Evolutionary conservation across 2,329 filamentous ascomycete species (phyloP).

Genomic region (Fonsecaea pedrosoi): DNA sequence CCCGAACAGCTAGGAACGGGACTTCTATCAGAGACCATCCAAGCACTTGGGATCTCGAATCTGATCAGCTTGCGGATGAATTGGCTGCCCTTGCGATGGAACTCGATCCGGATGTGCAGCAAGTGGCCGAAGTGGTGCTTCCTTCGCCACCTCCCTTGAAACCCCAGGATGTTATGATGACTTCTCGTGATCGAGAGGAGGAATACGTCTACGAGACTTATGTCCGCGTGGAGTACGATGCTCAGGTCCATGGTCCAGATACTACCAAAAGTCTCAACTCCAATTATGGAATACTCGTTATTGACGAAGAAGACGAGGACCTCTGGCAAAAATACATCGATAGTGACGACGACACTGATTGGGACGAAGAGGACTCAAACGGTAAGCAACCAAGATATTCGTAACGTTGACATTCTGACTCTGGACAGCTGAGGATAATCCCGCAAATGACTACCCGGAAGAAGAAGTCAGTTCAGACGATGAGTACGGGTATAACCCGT

Average conservation of each 20-base stretch:
- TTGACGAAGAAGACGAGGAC: slow-evolving; percentile 59
- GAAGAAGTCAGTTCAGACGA: slow-evolving; percentile 58
- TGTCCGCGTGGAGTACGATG: slow-evolving; percentile 54
- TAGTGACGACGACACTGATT: slow-evolving; percentile 60
- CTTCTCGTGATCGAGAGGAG: slow-evolving; percentile 54
- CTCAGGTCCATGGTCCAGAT: slow-evolving; percentile 41
- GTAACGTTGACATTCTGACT: slow-evolving; percentile 16
- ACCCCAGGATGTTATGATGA: slow-evolving; percentile 43
- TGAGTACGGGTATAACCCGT: slow-evolving; percentile 52
- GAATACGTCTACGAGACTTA: slow-evolving; percentile 70
- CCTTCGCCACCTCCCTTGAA: neutral
- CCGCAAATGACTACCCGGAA: slow-evolving; percentile 59
- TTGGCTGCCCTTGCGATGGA: slow-evolving; percentile 53
- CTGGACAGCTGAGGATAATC: slow-evolving; percentile 55
- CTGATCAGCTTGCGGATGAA: slow-evolving; percentile 51
- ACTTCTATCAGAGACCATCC: slow-evolving; percentile 47
- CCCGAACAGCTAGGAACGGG: slow-evolving; percentile 39
- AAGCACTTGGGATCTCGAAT: slow-evolving; percentile 51
- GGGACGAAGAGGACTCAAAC: slow-evolving; percentile 68
- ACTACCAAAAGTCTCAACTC: neutral
- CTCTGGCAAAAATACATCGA: slow-evolving; percentile 64
- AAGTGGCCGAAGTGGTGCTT: slow-evolving; percentile 14
- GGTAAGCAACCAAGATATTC: slow-evolving; percentile 46
- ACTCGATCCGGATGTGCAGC: slow-evolving; percentile 44
- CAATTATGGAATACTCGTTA: slow-evolving; percentile 55